Percentiles rank a stretch among this genome's conserved stretches.
These are phyloP conservation scores for Lobosporangium transversale DNA, from an alignment of 192 early-diverging fungal genomes.

Conservation along the genomic window DNA sequence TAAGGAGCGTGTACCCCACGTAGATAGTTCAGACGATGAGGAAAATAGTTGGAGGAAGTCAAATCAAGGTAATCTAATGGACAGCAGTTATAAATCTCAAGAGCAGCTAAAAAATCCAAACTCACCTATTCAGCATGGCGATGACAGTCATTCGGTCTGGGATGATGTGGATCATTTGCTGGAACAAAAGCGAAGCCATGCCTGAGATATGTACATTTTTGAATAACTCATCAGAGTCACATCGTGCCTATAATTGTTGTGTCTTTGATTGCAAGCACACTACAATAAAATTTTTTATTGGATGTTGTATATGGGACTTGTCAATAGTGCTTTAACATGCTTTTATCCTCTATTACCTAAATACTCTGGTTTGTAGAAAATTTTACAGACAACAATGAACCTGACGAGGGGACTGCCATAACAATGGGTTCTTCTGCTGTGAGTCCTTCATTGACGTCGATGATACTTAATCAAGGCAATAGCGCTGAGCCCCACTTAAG, in stretches of 20 bases:
- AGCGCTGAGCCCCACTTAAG: not conserved
- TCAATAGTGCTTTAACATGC: not conserved
- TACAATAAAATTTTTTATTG: constrained; percentile 13
- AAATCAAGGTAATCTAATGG: constrained; percentile 32
- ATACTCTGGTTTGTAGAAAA: not conserved
- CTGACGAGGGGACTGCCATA: not conserved
- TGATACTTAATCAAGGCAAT: constrained; percentile 10
- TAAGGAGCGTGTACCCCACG: constrained; percentile 34
- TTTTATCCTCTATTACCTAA: not conserved
- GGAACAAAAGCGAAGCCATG: constrained; percentile 20
- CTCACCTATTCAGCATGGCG: not conserved
- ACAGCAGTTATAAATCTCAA: not conserved
- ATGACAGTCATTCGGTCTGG: constrained; percentile 12
- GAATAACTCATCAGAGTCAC: not conserved
- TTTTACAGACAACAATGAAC: not conserved
- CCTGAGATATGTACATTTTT: not conserved
- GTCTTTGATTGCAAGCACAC: constrained; percentile 2
- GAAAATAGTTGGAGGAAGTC: not conserved
- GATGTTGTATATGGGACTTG: not conserved
- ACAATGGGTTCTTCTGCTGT: not conserved
- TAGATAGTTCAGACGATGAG: constrained; percentile 9
- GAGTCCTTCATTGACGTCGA: constrained; percentile 21
- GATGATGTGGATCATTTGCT: constrained; percentile 7
- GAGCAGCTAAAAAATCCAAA: no score
- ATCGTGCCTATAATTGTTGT: not conserved